Evolutionary conservation across 2,329 filamentous ascomycete genomes (phyloP).

Genomic region (Apiospora aurea): DNA sequence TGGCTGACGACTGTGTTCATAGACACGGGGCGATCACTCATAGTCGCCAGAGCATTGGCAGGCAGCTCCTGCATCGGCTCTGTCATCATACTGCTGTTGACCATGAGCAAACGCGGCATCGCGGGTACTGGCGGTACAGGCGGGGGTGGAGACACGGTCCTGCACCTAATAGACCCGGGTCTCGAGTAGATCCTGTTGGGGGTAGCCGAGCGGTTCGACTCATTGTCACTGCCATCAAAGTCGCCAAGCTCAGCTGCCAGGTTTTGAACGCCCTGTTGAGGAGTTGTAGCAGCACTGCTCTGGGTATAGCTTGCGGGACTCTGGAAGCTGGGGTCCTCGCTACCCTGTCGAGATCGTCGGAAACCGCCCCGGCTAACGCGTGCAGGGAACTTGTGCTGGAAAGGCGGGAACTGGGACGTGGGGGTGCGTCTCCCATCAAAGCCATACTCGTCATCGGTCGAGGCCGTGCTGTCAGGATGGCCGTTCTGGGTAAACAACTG

Average conservation of each 20-base stretch:
- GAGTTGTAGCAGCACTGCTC: constrained; percentile 56
- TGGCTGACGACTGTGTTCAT: constrained; percentile 54
- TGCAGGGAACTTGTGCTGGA: constrained; percentile 74
- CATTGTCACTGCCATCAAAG: constrained; percentile 77
- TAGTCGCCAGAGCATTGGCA: constrained; percentile 36
- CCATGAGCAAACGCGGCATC: constrained; percentile 60
- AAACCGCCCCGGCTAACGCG: constrained; percentile 70
- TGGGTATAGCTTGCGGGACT: constrained; percentile 65
- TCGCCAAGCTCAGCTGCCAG: constrained; percentile 91
- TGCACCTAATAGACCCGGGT: constrained; percentile 54
- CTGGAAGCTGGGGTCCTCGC: constrained; percentile 61
- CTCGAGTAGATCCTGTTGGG: constrained; percentile 59
- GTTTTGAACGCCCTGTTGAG: constrained; percentile 70
- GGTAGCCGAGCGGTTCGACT: constrained; percentile 63
- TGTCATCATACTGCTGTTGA: constrained; percentile 68
- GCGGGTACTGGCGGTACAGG: constrained; percentile 55
- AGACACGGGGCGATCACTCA: constrained; percentile 48
- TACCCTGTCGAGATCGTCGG: constrained; percentile 66
- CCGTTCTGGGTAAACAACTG: constrained; percentile 24
- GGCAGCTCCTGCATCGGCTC: constrained; percentile 53
- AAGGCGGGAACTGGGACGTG: constrained; percentile 58
- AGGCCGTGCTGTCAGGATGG: constrained; percentile 14
- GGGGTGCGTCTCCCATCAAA: constrained; percentile 72
- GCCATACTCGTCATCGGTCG: constrained; percentile 60
- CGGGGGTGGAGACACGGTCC: constrained; percentile 45